Percentiles rank a stretch among this genome's conserved stretches.
phyloP scores from a whole-genome alignment of 2,329 filamentous ascomycete genomes.

The Pezicula radicicola region DNA sequence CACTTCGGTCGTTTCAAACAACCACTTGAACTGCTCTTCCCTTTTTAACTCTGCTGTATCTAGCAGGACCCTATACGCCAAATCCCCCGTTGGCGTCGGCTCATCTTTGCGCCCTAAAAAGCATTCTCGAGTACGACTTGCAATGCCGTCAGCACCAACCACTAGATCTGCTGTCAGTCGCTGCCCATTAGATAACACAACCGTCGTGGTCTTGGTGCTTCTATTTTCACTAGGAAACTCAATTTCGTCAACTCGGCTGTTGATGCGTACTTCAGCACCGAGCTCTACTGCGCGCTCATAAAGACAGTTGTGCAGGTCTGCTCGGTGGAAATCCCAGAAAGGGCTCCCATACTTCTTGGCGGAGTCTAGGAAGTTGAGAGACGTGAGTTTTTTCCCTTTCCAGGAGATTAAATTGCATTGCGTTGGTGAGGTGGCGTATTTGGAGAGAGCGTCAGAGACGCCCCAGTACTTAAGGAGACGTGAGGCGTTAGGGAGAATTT shows the following conservation, averaged over 20 bases:
- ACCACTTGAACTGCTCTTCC: constrained; percentile 34
- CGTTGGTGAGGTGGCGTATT: constrained; percentile 30
- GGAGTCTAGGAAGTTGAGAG: not conserved
- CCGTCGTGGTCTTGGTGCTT: constrained; percentile 10
- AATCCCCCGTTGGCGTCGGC: constrained; percentile 39
- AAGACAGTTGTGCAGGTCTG: constrained; percentile 40
- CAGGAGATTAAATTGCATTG: constrained; percentile 47
- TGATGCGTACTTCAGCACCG: constrained; percentile 33
- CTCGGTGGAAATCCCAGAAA: constrained; percentile 42
- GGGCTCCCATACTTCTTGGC: not conserved
- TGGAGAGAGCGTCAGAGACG: not conserved
- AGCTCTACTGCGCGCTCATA: constrained; percentile 31
- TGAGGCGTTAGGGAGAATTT: constrained; percentile 8
- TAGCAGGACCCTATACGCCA: constrained; percentile 39
- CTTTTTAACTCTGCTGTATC: constrained; percentile 35
- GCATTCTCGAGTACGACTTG: constrained; percentile 31
- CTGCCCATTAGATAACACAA: constrained; percentile 19
- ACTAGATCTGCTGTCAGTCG: constrained; percentile 30
- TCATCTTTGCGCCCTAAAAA: constrained; percentile 40
- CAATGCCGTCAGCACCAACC: constrained; percentile 35
- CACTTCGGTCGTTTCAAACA: constrained; percentile 34
- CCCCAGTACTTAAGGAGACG: constrained; percentile 7
- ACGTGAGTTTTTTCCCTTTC: constrained; percentile 14
- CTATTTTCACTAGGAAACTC: constrained; percentile 19
- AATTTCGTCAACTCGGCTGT: constrained; percentile 28